Evolutionary conservation across 768 basidiomycete genomes (phyloP), one percentile per base, ranked within the genome.

Genomic region (Cystoderma amianthinum): DNA sequence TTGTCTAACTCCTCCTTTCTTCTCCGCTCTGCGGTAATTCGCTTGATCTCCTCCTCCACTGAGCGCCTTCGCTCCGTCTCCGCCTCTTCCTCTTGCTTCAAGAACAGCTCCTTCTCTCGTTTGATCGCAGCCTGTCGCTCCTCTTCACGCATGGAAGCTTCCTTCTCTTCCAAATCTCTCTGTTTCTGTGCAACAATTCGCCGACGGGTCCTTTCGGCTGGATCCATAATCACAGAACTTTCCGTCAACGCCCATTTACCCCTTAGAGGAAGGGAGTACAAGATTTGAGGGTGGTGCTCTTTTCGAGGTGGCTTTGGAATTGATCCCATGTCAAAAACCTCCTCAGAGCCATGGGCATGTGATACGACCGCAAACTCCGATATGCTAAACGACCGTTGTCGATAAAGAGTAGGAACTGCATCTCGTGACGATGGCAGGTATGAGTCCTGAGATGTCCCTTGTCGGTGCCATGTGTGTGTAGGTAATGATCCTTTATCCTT

Each of bases 91-190:
- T 71, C 68, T 47, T 65, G 64, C 42, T 59, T 59, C 50, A 57
- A 42, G 15, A 62, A 48, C 36, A 67, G 65, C 35, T 73, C 68
- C 46, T 74, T 76, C 52, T 64, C 61, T 15, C 47, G 46, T 45
- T 59, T 69, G n/a, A 65, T 52, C 16, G 53, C 56, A 1, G 61
- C 60, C 46, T 72, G 70, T 38, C 65, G 57, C 45, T 63, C 58
- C 24, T 53, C 61, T 48, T 82, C 79, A 46, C 72, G 69, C 43
- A 52, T 56, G 23, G 64, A 21, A 3, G 69, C 69, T 28, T 65
- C 60, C 38, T 60, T 50, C 39, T 75, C 72, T 40, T 77, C 74
- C 20, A 55, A 49, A 46, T 74, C 69, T 38, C 57, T 56, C 44
- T 55, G 60, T 38, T 32, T 36, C 40, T 61, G 50, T 30, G 58